A percentile compares a stretch with the other conserved stretches of the same genome.
Conservation (phyloP, 2,329 filamentous ascomycete genomes). For the Colletotrichum liriopes region DNA sequence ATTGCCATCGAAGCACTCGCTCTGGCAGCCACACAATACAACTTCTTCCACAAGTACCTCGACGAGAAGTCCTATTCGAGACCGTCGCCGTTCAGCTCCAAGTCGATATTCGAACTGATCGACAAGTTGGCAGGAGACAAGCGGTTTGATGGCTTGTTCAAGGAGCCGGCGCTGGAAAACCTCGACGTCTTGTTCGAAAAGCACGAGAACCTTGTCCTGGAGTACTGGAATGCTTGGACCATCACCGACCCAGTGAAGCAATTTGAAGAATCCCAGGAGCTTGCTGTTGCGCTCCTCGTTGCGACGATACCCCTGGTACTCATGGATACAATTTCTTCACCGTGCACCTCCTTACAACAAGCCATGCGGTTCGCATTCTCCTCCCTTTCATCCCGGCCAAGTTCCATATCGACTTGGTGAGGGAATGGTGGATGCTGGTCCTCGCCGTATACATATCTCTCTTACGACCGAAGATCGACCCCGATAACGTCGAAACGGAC, state of each 20-base stretch:
- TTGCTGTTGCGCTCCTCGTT: conserved; percentile 74
- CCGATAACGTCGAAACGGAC: conserved; percentile 75
- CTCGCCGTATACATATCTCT: conserved; percentile 84
- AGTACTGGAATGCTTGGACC: conserved; percentile 94
- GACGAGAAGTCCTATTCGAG: conserved; percentile 81
- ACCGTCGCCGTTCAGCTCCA: conserved; percentile 71
- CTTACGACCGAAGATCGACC: conserved; percentile 79
- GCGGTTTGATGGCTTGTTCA: conserved; percentile 78
- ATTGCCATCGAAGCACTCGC: conserved; percentile 90
- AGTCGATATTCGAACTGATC: conserved; percentile 80
- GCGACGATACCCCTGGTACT: conserved; percentile 70
- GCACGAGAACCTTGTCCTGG: conserved; percentile 79
- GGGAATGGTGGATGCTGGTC: conserved; percentile 92
- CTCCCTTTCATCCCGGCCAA: conserved; percentile 82
- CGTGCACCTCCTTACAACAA: conserved; percentile 86
- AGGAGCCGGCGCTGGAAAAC: conserved; percentile 72
- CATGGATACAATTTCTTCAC: conserved; percentile 87
- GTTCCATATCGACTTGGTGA: conserved; percentile 81
- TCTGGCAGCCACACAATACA: conserved; percentile 73
- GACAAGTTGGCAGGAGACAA: conserved; percentile 78
- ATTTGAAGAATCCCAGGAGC: conserved; percentile 80
- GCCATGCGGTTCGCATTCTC: conserved; percentile 89
- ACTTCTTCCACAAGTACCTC: conserved; percentile 76
- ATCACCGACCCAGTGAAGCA: conserved; percentile 79
- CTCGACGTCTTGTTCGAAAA: conserved; percentile 78